Evolutionary conservation across 768 basidiomycete species (phyloP).

Genomic region (Lactarius quietus): DNA sequence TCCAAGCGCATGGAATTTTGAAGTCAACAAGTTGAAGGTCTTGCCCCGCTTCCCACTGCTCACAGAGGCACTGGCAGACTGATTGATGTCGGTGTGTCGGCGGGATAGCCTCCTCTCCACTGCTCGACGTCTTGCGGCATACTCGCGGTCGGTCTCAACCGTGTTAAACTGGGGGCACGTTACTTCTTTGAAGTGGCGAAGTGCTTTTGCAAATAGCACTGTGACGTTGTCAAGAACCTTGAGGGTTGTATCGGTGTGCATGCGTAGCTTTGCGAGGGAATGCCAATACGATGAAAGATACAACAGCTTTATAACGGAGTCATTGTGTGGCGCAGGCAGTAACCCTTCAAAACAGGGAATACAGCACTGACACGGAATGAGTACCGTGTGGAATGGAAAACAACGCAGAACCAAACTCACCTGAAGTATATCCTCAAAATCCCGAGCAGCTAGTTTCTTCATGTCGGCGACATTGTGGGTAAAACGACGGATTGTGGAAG

Average conservation of each 20-base stretch:
- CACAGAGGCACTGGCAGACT: too few species aligned
- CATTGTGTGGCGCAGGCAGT: background rate
- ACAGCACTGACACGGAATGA: background rate
- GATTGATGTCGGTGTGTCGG: background rate
- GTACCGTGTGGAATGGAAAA: background rate
- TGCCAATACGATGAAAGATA: background rate
- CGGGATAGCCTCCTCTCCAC: too few species aligned
- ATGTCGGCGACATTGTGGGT: background rate
- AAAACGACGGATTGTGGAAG: background rate
- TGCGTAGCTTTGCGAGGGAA: background rate
- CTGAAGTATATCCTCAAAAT: background rate
- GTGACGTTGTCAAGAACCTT: background rate
- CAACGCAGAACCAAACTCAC: background rate
- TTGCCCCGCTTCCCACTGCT: background rate
- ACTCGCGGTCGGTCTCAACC: background rate
- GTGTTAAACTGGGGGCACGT: background rate
- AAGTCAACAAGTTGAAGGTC: background rate
- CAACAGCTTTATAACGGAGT: background rate
- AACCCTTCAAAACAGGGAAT: background rate
- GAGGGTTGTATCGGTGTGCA: background rate
- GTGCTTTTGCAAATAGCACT: background rate
- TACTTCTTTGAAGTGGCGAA: background rate
- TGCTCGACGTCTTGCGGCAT: background rate
- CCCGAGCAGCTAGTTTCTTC: background rate
- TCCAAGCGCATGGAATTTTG: background rate